Percentiles rank a stretch among this genome's conserved stretches.
These are phyloP conservation scores for Pichia sporocuriosa DNA, from an alignment of 805 yeast genomes.

Conservation along the genomic window DNA sequence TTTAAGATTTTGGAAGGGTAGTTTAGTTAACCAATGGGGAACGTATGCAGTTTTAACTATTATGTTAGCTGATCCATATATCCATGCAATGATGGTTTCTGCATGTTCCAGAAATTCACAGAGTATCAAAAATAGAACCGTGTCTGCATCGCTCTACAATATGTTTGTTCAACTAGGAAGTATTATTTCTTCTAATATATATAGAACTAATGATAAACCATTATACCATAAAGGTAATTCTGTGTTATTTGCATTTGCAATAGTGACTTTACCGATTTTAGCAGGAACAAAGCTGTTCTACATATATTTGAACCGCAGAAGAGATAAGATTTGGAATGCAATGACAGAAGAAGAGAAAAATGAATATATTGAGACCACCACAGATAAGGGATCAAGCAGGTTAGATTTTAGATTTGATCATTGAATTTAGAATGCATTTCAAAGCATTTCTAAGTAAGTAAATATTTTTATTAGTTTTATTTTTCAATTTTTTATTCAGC, in stretches of 20 bases:
- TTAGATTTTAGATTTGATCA: slow-evolving; percentile 38
- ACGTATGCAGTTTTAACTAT: slow-evolving; percentile 21
- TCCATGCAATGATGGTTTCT: slow-evolving; percentile 50
- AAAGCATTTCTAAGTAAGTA: too few species aligned
- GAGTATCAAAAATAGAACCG: slow-evolving; percentile 56
- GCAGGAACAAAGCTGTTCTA: slow-evolving; percentile 33
- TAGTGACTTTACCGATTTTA: slow-evolving; percentile 24
- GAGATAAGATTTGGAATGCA: slow-evolving; percentile 44
- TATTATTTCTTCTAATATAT: slow-evolving; percentile 50
- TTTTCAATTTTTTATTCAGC: too few species aligned
- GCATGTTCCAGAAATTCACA: slow-evolving; percentile 61
- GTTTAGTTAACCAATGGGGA: slow-evolving; percentile 24
- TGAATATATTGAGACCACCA: slow-evolving; percentile 38
- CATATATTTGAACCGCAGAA: slow-evolving; percentile 35
- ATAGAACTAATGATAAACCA: slow-evolving; percentile 52
- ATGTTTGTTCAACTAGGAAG: slow-evolving; percentile 55
- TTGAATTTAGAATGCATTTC: too few species aligned
- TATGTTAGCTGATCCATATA: slow-evolving; percentile 37
- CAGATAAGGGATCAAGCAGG: slow-evolving; percentile 51
- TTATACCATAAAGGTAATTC: slow-evolving; percentile 52
- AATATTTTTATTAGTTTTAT: too few species aligned
- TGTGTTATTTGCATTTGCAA: slow-evolving; percentile 32
- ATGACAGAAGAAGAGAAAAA: slow-evolving; percentile 44
- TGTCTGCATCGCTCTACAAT: slow-evolving; percentile 56
- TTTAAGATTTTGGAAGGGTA: slow-evolving; percentile 25